These are phyloP conservation scores for Neofusicoccum kwambonambiense DNA, from an alignment of 2,329 filamentous ascomycete species.

Conservation along the genomic window DNA sequence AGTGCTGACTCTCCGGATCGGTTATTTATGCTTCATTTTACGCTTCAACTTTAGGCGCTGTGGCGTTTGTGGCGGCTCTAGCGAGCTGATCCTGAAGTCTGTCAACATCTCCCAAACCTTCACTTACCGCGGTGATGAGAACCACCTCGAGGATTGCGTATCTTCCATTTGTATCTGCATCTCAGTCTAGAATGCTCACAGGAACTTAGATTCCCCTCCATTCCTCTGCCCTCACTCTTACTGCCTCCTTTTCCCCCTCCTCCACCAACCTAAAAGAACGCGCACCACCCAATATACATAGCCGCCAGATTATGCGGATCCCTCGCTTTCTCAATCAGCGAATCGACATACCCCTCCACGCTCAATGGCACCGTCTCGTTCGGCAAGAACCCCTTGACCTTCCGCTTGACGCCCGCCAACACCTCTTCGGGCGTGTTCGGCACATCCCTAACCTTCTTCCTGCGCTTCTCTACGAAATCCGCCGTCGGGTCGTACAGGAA, in stretches of 20 bases:
- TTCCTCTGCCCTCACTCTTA: too few species aligned
- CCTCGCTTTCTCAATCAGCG: conserved; percentile 83
- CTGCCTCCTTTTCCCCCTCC: too few species aligned
- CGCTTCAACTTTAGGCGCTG: neutral
- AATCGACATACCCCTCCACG: conserved; percentile 96
- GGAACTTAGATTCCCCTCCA: too few species aligned
- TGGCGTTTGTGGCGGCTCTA: neutral
- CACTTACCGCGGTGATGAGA: too few species aligned
- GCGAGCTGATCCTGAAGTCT: too few species aligned
- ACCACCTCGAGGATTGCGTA: too few species aligned
- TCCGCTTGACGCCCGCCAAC: conserved; percentile 82
- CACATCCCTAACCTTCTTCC: conserved; percentile 53
- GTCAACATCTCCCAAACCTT: too few species aligned
- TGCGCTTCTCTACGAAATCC: conserved; percentile 75
- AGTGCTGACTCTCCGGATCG: neutral
- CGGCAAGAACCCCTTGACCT: conserved; percentile 78
- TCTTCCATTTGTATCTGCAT: too few species aligned
- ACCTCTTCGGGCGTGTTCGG: conserved; percentile 75
- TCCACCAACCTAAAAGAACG: conserved; percentile 54
- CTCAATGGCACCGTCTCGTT: conserved; percentile 90
- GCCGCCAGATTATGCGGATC: conserved; percentile 75
- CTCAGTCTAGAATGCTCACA: too few species aligned
- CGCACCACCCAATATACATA: conserved; percentile 98
- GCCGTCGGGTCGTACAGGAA: conserved; percentile 97
- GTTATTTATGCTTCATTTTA: neutral